Evolutionary conservation across 2,329 filamentous ascomycete genomes (phyloP).

Genomic region (Epichloe hybrida): DNA sequence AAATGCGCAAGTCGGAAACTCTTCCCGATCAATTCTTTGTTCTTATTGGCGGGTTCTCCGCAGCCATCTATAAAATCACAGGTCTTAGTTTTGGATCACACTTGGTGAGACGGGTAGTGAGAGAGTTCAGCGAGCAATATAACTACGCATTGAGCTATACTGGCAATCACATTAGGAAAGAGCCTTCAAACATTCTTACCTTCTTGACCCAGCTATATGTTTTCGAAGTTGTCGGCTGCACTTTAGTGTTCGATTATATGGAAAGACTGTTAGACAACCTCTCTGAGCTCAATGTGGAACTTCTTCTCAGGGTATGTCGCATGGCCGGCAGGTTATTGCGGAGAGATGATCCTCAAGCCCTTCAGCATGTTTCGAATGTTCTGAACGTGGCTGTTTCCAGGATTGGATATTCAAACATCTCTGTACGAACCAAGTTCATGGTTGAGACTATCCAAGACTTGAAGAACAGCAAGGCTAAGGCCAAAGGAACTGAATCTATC

Average conservation of each 20-base stretch:
- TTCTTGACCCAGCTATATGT: conserved; percentile 81
- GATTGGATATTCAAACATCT: conserved; percentile 55
- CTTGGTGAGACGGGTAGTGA: conserved; percentile 64
- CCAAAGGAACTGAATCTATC: conserved; percentile 53
- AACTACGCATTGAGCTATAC: conserved; percentile 25
- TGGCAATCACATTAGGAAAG: conserved; percentile 27
- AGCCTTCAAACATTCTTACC: conserved; percentile 59
- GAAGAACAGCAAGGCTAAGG: conserved; percentile 85
- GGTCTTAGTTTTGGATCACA: conserved; percentile 85
- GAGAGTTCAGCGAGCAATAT: conserved; percentile 58
- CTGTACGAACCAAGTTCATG: conserved; percentile 91
- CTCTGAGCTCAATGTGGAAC: conserved; percentile 75
- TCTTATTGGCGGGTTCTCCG: conserved; percentile 77
- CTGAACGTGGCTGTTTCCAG: conserved; percentile 60
- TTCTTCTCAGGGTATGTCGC: conserved; percentile 73
- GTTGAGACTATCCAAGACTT: conserved; percentile 90
- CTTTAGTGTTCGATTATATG: conserved; percentile 83
- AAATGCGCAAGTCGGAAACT: conserved; percentile 64
- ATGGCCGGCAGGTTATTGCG: conserved; percentile 71
- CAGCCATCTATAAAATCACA: conserved; percentile 74
- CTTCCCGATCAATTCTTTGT: conserved; percentile 82
- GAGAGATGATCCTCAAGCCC: conserved; percentile 72
- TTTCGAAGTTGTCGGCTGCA: conserved; percentile 74
- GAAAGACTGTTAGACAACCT: conserved; percentile 61
- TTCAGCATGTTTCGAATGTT: conserved; percentile 78